Base-by-base conservation (phyloP, 2,329 filamentous ascomycete genomes). In the Aspergillus sp. region DNA sequence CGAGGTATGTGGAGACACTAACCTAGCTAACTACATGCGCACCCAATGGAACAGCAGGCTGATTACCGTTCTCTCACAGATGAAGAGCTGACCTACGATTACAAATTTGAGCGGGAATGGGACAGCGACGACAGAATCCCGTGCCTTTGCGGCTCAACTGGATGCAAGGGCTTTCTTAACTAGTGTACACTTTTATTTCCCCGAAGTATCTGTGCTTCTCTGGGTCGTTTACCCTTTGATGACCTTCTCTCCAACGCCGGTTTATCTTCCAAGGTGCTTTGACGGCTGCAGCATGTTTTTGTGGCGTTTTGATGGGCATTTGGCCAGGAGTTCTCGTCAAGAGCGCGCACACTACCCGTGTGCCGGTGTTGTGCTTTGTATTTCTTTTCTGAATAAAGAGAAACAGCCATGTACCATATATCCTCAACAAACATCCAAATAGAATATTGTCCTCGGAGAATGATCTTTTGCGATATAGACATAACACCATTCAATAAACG, bases 161-260 rank as follows among this genome's bases (percentile, higher is more conserved):
- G 90, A 45, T 99, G 94, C 79, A 99, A 99, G 80, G 94, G 94
- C 58, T 99, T 97, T 79, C 89, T 99, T 75, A 99, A 99, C 76
- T 99, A 81, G 83, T 59, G 43, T 32, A 42, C 42, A 47, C 7
- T 36, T 11, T 43, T 32, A 19, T 24, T 33, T 11, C 38, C 17
- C 10, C 22, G 9, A 8, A 8, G 45, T n/a, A 16, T 33, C 24
- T 44, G 38, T 20, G 9, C 22, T 45, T 42, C 33, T 14, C 14
- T 32, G 20, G 26, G n/a, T 36, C 16, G 33, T 41, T 44, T 16
- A 33, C n/a, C 44, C 46, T 45, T 14, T 36, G 32, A 13, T 38
- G 17, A 14, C 26, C 22, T 43, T 40, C 35, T 30, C 13, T 36
- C 33, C 49, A 45, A 30, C 42, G 43, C 35, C 33, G 38, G 44